These are phyloP conservation scores for Fusarium napiforme DNA, from an alignment of 2,329 filamentous ascomycete species.

Conservation along the genomic window DNA sequence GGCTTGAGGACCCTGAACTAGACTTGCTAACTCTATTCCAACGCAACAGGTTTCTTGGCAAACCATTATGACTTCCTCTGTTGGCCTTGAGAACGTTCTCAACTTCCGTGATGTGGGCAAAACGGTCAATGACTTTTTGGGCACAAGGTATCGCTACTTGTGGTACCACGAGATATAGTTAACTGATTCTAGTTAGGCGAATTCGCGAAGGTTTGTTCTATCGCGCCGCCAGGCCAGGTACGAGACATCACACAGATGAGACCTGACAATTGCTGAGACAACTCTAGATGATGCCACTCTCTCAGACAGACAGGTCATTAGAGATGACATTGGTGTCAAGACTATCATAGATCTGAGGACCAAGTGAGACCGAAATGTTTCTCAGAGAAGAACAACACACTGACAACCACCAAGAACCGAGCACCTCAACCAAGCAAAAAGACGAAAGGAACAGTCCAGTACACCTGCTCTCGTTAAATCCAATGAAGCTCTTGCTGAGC, in stretches of 20 bases:
- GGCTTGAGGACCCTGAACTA: neutral
- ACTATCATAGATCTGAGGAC: conserved; percentile 85
- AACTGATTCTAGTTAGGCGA: conserved; percentile 47
- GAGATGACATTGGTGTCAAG: conserved; percentile 70
- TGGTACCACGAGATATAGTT: neutral
- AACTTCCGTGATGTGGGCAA: conserved; percentile 83
- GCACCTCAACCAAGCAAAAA: conserved; percentile 74
- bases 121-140: conserved; percentile 70
- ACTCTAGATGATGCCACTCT: conserved; percentile 75
- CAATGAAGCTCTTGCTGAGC: conserved; percentile 63
- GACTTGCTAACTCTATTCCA: neutral
- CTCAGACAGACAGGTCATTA: conserved; percentile 69
- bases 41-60: conserved; percentile 10
- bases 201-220: conserved; percentile 73
- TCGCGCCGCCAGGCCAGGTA: conserved; percentile 73
- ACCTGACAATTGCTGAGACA: conserved; percentile 13
- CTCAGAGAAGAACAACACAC: neutral
- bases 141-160: conserved; percentile 58
- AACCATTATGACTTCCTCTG: conserved; percentile 27
- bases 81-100: conserved; percentile 56
- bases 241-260: conserved; percentile 3
- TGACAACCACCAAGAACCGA: conserved; percentile 67
- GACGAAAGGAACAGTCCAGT: conserved; percentile 61
- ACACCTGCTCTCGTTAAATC: conserved; percentile 52
- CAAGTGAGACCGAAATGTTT: conserved; percentile 60